Evolutionary conservation across 2,329 filamentous ascomycete genomes (phyloP).

Genomic region (Colletotrichum melonis): DNA sequence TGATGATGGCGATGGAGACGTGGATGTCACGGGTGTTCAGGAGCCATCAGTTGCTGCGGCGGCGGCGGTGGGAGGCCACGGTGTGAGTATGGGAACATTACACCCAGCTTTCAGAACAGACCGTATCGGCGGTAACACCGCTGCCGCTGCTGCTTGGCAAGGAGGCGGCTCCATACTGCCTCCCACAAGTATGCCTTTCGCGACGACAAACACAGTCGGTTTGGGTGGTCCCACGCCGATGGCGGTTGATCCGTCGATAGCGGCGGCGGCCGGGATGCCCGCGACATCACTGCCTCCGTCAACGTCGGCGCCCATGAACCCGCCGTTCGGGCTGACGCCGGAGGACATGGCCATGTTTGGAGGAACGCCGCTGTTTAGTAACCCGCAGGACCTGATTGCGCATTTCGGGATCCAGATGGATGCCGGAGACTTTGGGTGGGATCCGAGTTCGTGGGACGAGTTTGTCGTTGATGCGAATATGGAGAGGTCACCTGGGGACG

Average conservation of each 20-base stretch:
- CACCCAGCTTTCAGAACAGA: not conserved
- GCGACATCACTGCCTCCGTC: not conserved
- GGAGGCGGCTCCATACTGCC: not conserved
- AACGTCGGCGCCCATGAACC: not conserved
- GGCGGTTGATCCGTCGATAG: not conserved
- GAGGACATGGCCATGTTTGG: conserved; percentile 23
- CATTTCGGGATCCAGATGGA: conserved; percentile 38
- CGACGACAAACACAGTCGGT: not conserved
- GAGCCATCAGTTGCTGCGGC: not conserved
- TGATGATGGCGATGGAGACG: not conserved
- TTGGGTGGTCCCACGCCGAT: not conserved
- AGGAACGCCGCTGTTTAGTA: conserved; percentile 31
- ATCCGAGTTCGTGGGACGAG: conserved; percentile 57
- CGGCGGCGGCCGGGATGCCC: not conserved
- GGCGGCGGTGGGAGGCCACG: not conserved
- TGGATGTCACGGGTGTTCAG: not conserved
- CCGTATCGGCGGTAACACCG: not conserved
- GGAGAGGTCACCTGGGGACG: conserved; percentile 43
- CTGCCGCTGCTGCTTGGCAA: not conserved
- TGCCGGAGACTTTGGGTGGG: conserved; percentile 39
- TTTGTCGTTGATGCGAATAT: conserved; percentile 55
- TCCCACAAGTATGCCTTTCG: not conserved
- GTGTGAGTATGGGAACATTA: not conserved
- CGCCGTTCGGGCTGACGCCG: not conserved
- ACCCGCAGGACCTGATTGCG: conserved; percentile 40